Evolutionary conservation across 2,329 filamentous ascomycete species (phyloP), one percentile per base, ranked within the genome.

Genomic region (Alternaria arborescens): DNA sequence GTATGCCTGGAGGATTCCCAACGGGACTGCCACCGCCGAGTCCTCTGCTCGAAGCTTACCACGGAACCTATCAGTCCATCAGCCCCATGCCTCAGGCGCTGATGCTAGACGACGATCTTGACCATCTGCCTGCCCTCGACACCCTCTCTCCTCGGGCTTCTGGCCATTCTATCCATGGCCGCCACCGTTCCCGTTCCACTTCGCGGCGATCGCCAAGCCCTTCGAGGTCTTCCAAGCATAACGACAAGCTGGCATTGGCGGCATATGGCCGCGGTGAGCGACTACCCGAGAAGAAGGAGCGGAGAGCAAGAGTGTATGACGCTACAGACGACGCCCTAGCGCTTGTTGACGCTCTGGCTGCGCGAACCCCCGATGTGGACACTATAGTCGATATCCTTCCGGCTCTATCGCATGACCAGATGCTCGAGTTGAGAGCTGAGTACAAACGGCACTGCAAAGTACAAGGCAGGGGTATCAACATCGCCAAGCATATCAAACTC

Each of bases 391-490:
- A 93, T 66, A 92, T 98, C 66, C 85, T 98, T 0, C 94, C 95
- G 0, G 87, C 87, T 7, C 85, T 98, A 28, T 91, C 91, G 0
- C 91, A 96, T 71, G 92, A 97, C 68, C 93, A 98, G 75, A 87
- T 98, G 61, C 87, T 97, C 78, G 88, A 93, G 65, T 85, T 99
- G 26, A 89, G 94, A n/a, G 82, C 83, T 34, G 92, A 97, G 77
- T 98, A 98, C 83, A 98, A 98, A 81, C 88, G 88, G 42, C 87
- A 94, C 53, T 93, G 95, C 76, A 97, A 95, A 76, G 89, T 91
- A 1, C 90, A 91, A 18, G 89, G 88, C 70, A 91, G 91, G 68
- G 91, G 91, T 60, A 91, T 95, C 74, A 95, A 94, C 79, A 85
- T 95, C 52, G 91, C 91, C 58, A 94, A 94, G 79, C 92, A 95